These are phyloP conservation scores for Colletotrichum sp. DNA, from an alignment of 2,329 filamentous ascomycete species.

Conservation along the genomic window DNA sequence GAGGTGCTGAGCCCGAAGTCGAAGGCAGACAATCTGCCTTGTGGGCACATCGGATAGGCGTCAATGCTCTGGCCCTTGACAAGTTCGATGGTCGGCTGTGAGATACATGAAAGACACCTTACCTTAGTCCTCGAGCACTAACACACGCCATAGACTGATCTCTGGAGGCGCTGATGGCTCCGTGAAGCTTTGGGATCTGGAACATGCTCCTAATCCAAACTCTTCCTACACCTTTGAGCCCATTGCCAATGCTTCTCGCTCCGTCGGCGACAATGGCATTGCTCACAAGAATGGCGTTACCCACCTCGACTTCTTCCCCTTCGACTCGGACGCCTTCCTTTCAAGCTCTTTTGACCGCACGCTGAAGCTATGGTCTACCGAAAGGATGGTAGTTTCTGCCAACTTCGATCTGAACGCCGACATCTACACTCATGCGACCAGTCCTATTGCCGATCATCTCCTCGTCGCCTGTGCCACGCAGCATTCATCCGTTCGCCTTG, in stretches of 20 bases:
- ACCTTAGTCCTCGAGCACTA: not conserved
- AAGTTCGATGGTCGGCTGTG: conserved; percentile 80
- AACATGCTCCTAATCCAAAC: conserved; percentile 56
- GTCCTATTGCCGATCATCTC: conserved; percentile 73
- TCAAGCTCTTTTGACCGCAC: conserved; percentile 81
- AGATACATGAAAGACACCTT: conserved; percentile 25
- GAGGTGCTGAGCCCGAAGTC: conserved; percentile 5
- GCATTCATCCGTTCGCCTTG: conserved; percentile 80
- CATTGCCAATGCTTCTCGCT: conserved; percentile 53
- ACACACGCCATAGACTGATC: conserved; percentile 61
- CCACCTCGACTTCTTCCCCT: conserved; percentile 78
- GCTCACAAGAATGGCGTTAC: conserved; percentile 76
- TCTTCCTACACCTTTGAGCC: conserved; percentile 58
- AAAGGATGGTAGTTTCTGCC: conserved; percentile 64
- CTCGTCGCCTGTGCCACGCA: conserved; percentile 90
- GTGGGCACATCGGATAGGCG: conserved; percentile 78
- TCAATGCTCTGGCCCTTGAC: conserved; percentile 81
- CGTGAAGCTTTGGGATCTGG: conserved; percentile 87
- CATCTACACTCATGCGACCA: conserved; percentile 80
- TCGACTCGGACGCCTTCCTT: conserved; percentile 77
- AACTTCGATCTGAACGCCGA: conserved; percentile 72
- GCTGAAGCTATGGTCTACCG: conserved; percentile 76
- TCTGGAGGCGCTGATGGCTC: conserved; percentile 88
- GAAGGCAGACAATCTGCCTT: conserved; percentile 27
- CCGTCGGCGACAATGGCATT: conserved; percentile 30